Base-by-base conservation (phyloP, 2,329 filamentous ascomycete species). In the Sporothrix pallida region DNA sequence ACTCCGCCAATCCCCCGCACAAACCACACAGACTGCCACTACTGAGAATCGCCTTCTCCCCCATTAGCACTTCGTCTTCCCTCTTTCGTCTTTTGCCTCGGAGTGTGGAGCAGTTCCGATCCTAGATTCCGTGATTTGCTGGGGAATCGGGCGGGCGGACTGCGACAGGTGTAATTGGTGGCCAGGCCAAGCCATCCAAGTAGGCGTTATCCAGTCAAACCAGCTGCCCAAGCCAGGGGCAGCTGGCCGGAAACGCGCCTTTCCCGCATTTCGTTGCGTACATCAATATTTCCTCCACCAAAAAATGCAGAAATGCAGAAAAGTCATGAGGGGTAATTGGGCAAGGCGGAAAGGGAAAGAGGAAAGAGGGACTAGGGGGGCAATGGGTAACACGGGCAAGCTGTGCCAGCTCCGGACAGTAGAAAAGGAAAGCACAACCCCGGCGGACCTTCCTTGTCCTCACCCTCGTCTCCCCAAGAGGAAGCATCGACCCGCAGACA, bases 331-430 rank as follows among this genome's bases (percentile, higher is more conserved):
- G 31, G 31, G 31, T 37, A 37, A 37, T 37, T 37, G 31, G 31
- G 31, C 31, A 37, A 37, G 2, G 23, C 23, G 23, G 23, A 26
- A 6, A 37, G 4, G 31, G 31, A 37, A 37, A 37, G 31, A 37
- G 31, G 31, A 37, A 37, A 37, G 7, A 37, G 31, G 31, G 31
- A 37, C 31, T 26, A n/a, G 31, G 31, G 31, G 31, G 31, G 31
- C 31, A 37, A 37, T 26, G 7, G 31, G 31, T 37, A 37, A 6
- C n/a, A 31, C 20, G 20, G 44, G 46, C 3, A 50, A 50, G 20
- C n/a, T 17, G 63, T 46, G 12, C 44, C 13, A 50, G 42, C 63
- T 67, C 63, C 20, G 44, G 44, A 67, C 63, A 26, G 26, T 50
- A 67, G 31, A 50, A 60, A 12, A 65, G n/a, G 42, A 65, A 48